Evolutionary conservation across 768 basidiomycete species (phyloP).

Genomic region (Leucosporidium yakuticum): DNA sequence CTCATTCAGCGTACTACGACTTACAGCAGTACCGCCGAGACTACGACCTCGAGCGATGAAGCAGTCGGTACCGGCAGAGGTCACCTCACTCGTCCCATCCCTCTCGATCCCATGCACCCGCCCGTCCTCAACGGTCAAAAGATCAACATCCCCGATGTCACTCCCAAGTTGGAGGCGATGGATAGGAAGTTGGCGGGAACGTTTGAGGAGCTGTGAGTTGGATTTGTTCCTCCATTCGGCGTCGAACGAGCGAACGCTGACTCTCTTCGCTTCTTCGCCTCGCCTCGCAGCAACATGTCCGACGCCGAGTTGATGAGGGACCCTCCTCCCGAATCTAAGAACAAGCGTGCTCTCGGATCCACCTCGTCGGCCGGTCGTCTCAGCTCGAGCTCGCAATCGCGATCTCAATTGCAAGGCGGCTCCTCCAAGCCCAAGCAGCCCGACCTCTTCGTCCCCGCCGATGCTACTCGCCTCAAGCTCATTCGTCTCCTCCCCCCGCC

Average conservation of each 20-base stretch:
- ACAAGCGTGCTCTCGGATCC: not conserved
- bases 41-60: not conserved
- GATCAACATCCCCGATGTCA: conserved; percentile 57
- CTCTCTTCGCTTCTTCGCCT: too few species aligned
- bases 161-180: conserved; percentile 53
- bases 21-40: not conserved
- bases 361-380: not conserved
- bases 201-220: conserved; percentile 17
- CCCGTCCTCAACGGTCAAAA: conserved; percentile 43
- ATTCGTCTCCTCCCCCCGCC: conserved; percentile 59
- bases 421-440: conserved; percentile 48
- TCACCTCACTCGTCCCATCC: conserved; percentile 4
- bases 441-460: conserved; percentile 51
- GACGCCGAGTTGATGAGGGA: conserved; percentile 30
- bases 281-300: conserved; percentile 7
- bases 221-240: not conserved
- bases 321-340: conserved; percentile 7
- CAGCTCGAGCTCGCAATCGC: conserved; percentile 26
- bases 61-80: not conserved
- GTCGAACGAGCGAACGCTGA: too few species aligned
- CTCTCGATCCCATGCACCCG: conserved; percentile 51
- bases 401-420: conserved; percentile 45
- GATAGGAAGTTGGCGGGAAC: conserved; percentile 36
- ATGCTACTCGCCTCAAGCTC: conserved; percentile 40
- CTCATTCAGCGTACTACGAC: conserved; percentile 49